Conservation (phyloP, 2,329 filamentous ascomycete species). For the Penicillium griseofulvum region DNA sequence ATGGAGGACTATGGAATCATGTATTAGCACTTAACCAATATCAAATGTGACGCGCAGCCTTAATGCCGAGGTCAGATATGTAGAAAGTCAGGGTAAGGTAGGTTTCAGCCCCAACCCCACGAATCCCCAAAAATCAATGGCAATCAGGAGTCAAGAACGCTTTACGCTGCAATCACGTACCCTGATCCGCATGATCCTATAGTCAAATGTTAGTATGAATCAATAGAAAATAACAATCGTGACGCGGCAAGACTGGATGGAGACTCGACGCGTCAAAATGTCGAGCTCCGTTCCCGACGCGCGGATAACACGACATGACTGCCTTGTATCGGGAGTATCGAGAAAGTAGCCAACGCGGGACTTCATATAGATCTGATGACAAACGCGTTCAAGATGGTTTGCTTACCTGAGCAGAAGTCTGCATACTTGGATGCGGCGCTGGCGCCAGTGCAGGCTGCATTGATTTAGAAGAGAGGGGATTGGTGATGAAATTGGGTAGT, state of each 20-base stretch:
- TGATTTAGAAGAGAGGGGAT: constrained; percentile 17
- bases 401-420: constrained; percentile 56
- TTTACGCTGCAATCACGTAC: constrained; percentile 33
- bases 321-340: background rate
- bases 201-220: constrained; percentile 11
- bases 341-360: background rate
- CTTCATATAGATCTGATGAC: constrained; percentile 32
- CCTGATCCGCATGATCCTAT: constrained; percentile 47
- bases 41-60: background rate
- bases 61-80: background rate
- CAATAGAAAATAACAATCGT: background rate
- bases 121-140: background rate
- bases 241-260: constrained; percentile 3
- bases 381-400: constrained; percentile 34
- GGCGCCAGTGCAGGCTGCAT: constrained; percentile 50
- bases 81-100: background rate
- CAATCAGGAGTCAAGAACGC: background rate
- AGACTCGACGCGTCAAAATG: constrained; percentile 15
- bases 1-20: constrained; percentile 52
- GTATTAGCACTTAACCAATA: constrained; percentile 7
- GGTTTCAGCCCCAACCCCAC: background rate
- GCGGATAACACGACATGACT: background rate
- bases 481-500: constrained; percentile 3
- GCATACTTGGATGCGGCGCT: constrained; percentile 50
- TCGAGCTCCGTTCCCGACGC: background rate